A percentile compares a stretch with the other conserved stretches of the same genome.
Evolutionary conservation across 257 asterid genomes (phyloP).

Genomic region (Echium plantagineum): DNA sequence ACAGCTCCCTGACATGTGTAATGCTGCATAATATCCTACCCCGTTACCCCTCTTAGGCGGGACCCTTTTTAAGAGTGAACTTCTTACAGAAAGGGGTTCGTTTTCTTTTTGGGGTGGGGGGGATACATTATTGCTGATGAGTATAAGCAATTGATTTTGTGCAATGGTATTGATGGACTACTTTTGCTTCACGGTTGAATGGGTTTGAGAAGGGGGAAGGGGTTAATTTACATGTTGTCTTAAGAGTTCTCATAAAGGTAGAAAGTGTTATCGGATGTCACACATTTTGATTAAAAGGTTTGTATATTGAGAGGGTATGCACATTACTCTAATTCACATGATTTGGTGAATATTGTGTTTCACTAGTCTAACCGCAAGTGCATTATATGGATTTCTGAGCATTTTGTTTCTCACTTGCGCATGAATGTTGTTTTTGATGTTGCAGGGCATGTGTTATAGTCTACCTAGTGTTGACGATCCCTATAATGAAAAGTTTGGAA

Average conservation of each 20-base stretch:
- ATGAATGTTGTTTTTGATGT: constrained; percentile 3
- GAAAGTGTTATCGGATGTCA: background rate
- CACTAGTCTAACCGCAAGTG: background rate
- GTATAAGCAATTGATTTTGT: too few species aligned
- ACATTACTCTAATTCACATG: background rate
- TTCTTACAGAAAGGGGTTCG: too few species aligned
- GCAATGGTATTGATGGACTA: too few species aligned
- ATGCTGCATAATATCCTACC: too few species aligned
- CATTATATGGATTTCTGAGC: background rate
- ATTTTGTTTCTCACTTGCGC: constrained; percentile 5
- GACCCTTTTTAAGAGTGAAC: too few species aligned
- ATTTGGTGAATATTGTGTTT: background rate
- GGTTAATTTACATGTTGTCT: background rate
- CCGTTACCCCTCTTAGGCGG: too few species aligned
- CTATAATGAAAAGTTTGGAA: constrained; percentile 50
- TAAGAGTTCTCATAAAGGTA: background rate
- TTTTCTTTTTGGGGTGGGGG: too few species aligned
- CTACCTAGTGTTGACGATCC: constrained; percentile 83
- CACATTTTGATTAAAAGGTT: background rate
- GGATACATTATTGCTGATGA: too few species aligned
- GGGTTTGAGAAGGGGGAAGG: too few species aligned
- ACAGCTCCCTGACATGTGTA: too few species aligned
- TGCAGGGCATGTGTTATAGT: constrained; percentile 91
- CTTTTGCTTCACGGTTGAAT: too few species aligned
- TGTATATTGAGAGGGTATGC: too few species aligned